Evolutionary conservation across 2,329 filamentous ascomycete genomes (phyloP).

Genomic region (Pezicula radicicola): DNA sequence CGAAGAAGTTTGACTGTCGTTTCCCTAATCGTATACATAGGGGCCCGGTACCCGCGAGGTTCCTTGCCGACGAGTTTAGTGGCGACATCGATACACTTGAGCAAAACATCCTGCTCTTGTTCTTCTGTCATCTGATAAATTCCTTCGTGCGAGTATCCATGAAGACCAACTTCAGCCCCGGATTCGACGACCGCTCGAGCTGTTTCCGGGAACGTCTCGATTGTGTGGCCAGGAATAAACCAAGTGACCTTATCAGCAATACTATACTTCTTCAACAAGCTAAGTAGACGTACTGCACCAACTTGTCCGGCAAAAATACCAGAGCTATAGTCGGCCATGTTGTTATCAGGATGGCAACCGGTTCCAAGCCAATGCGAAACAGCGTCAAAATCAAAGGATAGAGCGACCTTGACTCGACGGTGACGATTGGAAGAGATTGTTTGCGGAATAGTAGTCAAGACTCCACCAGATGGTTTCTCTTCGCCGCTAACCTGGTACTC

Average conservation of each 20-base stretch:
- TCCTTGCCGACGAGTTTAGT: conserved; percentile 36
- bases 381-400: conserved; percentile 37
- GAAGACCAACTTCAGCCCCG: conserved; percentile 43
- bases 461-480: not conserved
- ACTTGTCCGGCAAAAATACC: conserved; percentile 49
- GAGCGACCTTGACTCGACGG: not conserved
- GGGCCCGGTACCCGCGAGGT: conserved; percentile 45
- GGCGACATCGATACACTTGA: conserved; percentile 39
- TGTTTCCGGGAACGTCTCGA: conserved; percentile 44
- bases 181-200: conserved; percentile 37
- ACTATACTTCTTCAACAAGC: conserved; percentile 40
- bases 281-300: conserved; percentile 46
- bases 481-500: conserved; percentile 17
- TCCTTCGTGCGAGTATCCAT: conserved; percentile 47
- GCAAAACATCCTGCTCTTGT: conserved; percentile 43
- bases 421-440: not conserved
- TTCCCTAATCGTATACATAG: conserved; percentile 44
- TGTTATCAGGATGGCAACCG: conserved; percentile 44
- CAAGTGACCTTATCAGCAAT: conserved; percentile 45
- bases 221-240: conserved; percentile 49
- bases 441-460: not conserved
- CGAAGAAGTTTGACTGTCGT: conserved; percentile 41
- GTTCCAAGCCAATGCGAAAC: conserved; percentile 52
- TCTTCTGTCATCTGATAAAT: conserved; percentile 38
- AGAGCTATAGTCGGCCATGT: conserved; percentile 44